phyloP scores from a whole-genome alignment of 148 eudicot species.

The Linanthus parryae region DNA sequence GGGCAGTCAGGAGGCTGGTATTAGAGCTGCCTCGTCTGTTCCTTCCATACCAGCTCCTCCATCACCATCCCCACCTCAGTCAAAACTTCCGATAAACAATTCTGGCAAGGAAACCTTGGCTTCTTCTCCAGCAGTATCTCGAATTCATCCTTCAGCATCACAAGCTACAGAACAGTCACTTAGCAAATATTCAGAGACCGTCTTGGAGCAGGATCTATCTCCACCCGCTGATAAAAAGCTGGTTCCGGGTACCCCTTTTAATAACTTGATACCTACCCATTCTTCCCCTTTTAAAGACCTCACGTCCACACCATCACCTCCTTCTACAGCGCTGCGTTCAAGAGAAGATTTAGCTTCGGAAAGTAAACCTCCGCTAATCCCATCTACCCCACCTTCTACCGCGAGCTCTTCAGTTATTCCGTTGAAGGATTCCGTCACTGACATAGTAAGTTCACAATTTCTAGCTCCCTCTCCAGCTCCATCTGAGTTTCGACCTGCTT shows the following conservation, averaged over 20 bases:
- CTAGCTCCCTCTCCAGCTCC: no score
- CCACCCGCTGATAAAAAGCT: constrained; percentile 7
- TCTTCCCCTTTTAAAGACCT: constrained; percentile 11
- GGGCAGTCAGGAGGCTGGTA: constrained; percentile 19
- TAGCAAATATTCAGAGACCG: not conserved
- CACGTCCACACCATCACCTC: constrained; percentile 13
- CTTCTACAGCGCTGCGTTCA: no score
- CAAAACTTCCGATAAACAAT: not conserved
- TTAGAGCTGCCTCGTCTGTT: no score
- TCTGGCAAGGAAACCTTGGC: constrained; percentile 7
- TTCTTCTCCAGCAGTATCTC: constrained; percentile 16
- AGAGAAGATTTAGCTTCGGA: no score
- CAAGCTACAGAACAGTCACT: constrained; percentile 4
- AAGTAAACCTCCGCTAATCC: constrained; percentile 2
- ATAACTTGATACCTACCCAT: not conserved
- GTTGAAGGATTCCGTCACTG: not conserved
- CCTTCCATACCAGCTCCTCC: no score
- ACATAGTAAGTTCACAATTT: no score
- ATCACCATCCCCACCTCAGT: constrained; percentile 10
- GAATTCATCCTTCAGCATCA: constrained; percentile 7
- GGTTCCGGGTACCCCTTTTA: not conserved
- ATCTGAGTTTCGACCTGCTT: no score
- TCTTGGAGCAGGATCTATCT: not conserved
- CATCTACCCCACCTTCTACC: not conserved
- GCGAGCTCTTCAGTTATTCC: not conserved